Conservation (phyloP, 768 basidiomycete genomes). For the Scleroderma bovista region DNA sequence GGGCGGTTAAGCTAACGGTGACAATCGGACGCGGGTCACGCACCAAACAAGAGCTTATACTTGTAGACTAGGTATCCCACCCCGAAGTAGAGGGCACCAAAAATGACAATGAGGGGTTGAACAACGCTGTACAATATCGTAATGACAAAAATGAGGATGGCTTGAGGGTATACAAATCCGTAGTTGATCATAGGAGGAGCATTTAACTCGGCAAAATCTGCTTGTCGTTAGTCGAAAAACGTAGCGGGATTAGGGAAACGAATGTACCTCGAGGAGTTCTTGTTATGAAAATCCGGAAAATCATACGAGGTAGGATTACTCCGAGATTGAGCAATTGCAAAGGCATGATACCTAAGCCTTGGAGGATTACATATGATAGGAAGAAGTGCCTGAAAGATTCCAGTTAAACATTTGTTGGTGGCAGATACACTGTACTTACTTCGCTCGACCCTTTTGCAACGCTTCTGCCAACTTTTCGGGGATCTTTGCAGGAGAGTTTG, state of each 20-base stretch:
- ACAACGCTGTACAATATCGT: conserved; percentile 94
- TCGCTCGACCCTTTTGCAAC: conserved; percentile 70
- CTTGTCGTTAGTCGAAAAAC: not conserved
- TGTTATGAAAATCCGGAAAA: conserved; percentile 73
- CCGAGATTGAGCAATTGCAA: conserved; percentile 91
- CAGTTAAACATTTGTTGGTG: conserved; percentile 6
- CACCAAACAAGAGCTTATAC: conserved; percentile 93
- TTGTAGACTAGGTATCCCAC: conserved; percentile 95
- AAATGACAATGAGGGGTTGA: conserved; percentile 90
- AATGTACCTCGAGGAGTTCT: conserved; percentile 82
- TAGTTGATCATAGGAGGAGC: conserved; percentile 99
- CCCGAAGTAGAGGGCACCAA: conserved; percentile 97
- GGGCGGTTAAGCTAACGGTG: not conserved
- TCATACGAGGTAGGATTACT: conserved; percentile 72
- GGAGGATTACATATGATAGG: conserved; percentile 77
- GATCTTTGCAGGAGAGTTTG: conserved; percentile 89
- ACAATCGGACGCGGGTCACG: conserved; percentile 20
- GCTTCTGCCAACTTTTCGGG: conserved; percentile 89
- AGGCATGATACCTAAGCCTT: conserved; percentile 95
- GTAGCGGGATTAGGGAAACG: not conserved
- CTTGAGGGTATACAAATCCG: conserved; percentile 94
- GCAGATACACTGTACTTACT: conserved; percentile 31
- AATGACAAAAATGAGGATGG: conserved; percentile 93
- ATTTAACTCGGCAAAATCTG: conserved; percentile 94
- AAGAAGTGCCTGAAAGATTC: conserved; percentile 61